Base-by-base conservation (phyloP, 192 early-diverging fungal genomes). In the Paraglomus brasilianum region DNA sequence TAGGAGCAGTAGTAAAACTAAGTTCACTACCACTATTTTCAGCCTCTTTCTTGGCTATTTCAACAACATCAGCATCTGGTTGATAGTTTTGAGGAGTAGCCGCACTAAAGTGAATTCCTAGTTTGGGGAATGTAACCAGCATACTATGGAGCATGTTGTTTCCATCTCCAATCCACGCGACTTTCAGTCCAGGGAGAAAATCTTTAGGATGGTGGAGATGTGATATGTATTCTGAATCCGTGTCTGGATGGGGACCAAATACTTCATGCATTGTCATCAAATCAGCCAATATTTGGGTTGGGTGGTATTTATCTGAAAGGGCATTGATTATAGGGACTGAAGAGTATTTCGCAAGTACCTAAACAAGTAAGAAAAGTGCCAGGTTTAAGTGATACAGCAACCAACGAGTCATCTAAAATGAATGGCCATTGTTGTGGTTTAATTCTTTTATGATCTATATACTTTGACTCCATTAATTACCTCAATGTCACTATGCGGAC, bases 131-230 rank as follows among this genome's bases (percentile, higher is more conserved):
- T 5, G 93, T 87, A 6, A 92, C 84, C 68, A 99, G 76, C 72
- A 99, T 85, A 60, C 93, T 93, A 69, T 96, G 91, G 40, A 96
- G 73, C 49, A 98, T 91, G 80, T 98, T 98, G 79, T 99, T 99
- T n/a, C 91, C 86, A 69, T 99, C 97, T 55, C 97, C 97, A 5
- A 99, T 89, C 97, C 97, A 99, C n/a, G 96, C 95, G 11, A 99
- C 86, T 9, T 86, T 86, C 10, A 94, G 76, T 0, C 86, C 86
- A 13, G 82, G 84, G 17, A 95, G 77, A 8, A 85, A 87, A 50
- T 78, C 65, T 21, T 80, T 57, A 0, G 84, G 85, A 19, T 88
- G 83, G 4, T 72, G 73, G 3, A 63, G 62, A 68, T 86, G 82
- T 24, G 80, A 77, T 14, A 70, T 75, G 47, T 81, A 81, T 47